Base-by-base conservation (phyloP, 495 filamentous ascomycete species). In the Patellaria atrata region DNA sequence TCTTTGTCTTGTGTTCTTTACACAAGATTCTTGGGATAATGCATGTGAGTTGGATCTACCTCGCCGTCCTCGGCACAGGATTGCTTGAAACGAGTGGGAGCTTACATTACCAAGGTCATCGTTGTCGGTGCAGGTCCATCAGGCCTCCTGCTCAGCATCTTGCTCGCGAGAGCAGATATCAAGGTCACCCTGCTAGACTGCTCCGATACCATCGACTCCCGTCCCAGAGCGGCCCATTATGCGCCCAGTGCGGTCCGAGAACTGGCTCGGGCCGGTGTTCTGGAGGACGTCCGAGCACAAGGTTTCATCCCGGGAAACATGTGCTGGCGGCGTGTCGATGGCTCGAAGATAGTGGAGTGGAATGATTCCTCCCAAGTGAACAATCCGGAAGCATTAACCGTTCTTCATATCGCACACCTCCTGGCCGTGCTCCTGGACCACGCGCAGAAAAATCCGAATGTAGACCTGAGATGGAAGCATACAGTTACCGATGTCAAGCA, bases 161-260 rank as follows among this genome's bases (percentile, higher is more conserved):
- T 75, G 12, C 63, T 75, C 6, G 56, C 67, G 7, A 65, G 66
- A 48, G 51, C 60, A 38, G 63, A 65, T 13, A 67, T 74, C 38
- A 40, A 59, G 30, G 62, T 69, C 33, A 58, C 61, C 19, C 50
- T 75, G 6, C 52, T 74, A 17, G 70, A 75, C 40, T 58, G 58
- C 11, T 59, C 62, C 21, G 40, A 52, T 9, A 47, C 57, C 24
- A 50, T 74, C 13, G 67, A 71, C 51, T 56, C 59, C 21, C 64
- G 71, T 35, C 70, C 68, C 7, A 68, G 70, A 37, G 66, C 69
- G 9, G 59, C 59, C n/a, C 62, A 71, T 41, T 67, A 69, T 52
- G 62, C 55, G 10, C 47, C 59, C 5, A 52, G 62, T 6, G 66
- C 68, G 12, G 60, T 65, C 33, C 64, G 62, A 28, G 68, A 71